Percentiles rank a stretch among this genome's conserved stretches.
These are phyloP conservation scores for Parathielavia appendiculata DNA, from an alignment of 495 filamentous ascomycete species.

Conservation along the genomic window DNA sequence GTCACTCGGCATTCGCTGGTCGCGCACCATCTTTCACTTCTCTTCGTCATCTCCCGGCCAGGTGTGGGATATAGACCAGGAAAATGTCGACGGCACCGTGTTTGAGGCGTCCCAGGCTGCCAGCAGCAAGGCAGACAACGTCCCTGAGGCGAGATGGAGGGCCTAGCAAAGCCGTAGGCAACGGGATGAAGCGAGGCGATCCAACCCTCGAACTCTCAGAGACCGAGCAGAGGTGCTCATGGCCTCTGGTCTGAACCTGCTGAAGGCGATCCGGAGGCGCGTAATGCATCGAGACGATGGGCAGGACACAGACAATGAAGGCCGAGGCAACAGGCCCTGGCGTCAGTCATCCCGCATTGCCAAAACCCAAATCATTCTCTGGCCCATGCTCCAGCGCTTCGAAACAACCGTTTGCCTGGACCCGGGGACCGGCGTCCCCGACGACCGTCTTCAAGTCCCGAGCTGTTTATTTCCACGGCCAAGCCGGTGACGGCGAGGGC, in stretches of 20 bases:
- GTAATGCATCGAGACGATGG: neutral
- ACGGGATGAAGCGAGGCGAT: neutral
- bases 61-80: conserved; percentile 36
- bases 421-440: conserved; percentile 1
- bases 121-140: conserved; percentile 18
- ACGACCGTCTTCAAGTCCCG: conserved; percentile 24
- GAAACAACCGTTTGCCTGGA: conserved; percentile 23
- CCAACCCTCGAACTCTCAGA: neutral
- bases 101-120: conserved; percentile 31
- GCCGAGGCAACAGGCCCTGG: neutral
- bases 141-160: conserved; percentile 7
- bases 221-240: neutral
- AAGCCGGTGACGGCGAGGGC: conserved; percentile 6
- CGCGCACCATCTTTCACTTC: conserved; percentile 44
- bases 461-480: conserved; percentile 36
- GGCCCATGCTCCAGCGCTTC: conserved; percentile 37
- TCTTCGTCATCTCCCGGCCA: conserved; percentile 36
- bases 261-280: neutral
- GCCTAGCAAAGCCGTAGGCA: neutral
- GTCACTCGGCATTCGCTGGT: conserved; percentile 41
- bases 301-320: neutral
- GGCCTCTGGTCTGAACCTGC: neutral
- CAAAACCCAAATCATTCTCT: conserved; percentile 39
- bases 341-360: conserved; percentile 31
- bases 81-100: conserved; percentile 29